Conservation (phyloP, 192 early-diverging fungal genomes). For the Blastocladiella britannica region DNA sequence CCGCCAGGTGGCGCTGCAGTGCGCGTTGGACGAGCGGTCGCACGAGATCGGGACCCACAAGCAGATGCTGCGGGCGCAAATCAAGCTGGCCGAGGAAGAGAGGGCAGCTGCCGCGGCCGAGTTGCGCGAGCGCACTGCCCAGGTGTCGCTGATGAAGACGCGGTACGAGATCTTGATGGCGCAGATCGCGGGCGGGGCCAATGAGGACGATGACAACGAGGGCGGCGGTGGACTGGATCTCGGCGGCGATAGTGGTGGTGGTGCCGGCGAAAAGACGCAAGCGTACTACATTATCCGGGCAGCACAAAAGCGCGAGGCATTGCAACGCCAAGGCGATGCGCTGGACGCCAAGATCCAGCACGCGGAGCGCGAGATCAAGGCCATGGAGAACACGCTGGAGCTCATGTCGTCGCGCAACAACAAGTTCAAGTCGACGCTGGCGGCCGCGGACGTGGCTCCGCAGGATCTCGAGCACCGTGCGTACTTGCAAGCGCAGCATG, state of each 20-base stretch:
- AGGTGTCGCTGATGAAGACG: conserved; percentile 30
- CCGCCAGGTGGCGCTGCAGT: conserved; percentile 25
- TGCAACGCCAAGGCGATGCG: conserved; percentile 37
- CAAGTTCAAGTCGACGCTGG: conserved; percentile 27
- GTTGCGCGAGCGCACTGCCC: conserved; percentile 29
- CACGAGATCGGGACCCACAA: conserved; percentile 35
- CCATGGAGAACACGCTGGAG: conserved; percentile 35
- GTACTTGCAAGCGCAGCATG: background rate
- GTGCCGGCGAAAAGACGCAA: conserved; percentile 33
- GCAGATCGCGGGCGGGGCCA: conserved; percentile 23
- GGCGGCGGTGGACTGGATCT: too few relatives aligned
- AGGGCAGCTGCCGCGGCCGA: conserved; percentile 27
- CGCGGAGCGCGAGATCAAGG: conserved; percentile 40
- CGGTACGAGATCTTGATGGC: conserved; percentile 42
- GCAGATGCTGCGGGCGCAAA: conserved; percentile 29
- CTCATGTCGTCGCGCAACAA: conserved; percentile 39
- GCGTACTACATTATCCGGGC: conserved; percentile 40
- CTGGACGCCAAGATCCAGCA: conserved; percentile 33
- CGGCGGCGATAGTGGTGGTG: too few relatives aligned
- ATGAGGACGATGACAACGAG: conserved; percentile 11
- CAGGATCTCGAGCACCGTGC: conserved; percentile 11
- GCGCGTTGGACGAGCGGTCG: conserved; percentile 34
- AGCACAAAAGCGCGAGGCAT: conserved; percentile 30
- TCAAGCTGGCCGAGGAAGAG: conserved; percentile 34
- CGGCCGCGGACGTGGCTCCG: conserved; percentile 30